These are phyloP conservation scores for Alternaria solani DNA, from an alignment of 2,329 filamentous ascomycete genomes.

Conservation along the genomic window DNA sequence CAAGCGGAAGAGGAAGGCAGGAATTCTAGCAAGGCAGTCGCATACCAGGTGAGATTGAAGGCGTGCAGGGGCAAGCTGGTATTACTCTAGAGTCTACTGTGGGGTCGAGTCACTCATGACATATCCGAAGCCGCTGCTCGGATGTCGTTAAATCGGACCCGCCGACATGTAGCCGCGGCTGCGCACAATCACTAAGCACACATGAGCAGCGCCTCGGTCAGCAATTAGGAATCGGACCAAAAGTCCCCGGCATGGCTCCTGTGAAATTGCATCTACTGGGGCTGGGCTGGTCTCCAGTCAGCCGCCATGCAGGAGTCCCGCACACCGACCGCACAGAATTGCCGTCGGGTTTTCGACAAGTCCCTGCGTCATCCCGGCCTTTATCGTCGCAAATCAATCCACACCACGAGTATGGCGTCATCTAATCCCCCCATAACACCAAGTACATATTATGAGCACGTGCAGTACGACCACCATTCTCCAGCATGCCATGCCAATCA, in stretches of 20 bases:
- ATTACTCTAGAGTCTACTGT: constrained; percentile 10
- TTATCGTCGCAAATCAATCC: neutral
- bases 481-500: constrained; percentile 16
- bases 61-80: neutral
- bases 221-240: constrained; percentile 22
- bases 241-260: neutral
- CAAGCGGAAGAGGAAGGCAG: neutral
- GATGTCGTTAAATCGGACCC: constrained; percentile 16
- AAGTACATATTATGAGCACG: neutral
- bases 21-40: neutral
- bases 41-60: neutral
- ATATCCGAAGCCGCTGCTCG: constrained; percentile 24
- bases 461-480: neutral
- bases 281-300: neutral
- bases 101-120: constrained; percentile 13
- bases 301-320: neutral
- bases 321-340: neutral
- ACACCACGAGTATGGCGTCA: neutral
- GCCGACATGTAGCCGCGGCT: constrained; percentile 24
- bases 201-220: constrained; percentile 20
- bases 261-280: neutral
- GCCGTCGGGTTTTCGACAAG: neutral
- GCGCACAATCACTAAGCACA: constrained; percentile 10
- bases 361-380: neutral
- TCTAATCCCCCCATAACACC: neutral